Conservation (phyloP, 225 moss, liverwort and hornwort genomes). For the Antitrichia curtipendula region DNA sequence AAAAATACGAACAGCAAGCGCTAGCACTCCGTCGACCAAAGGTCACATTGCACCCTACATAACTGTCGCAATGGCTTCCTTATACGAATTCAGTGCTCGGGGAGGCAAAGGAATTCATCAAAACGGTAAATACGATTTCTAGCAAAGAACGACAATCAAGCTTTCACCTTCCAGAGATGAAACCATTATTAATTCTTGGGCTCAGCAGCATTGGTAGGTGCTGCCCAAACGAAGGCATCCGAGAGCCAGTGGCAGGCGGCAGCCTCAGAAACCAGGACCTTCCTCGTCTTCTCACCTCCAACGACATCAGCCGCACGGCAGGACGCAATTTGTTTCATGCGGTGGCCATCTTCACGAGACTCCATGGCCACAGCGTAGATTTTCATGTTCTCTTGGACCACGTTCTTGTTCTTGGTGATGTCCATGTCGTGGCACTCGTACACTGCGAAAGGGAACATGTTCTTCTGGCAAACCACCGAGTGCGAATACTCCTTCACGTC, state of each 20-base stretch:
- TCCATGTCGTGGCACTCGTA: constrained; percentile 35
- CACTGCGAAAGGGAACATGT: constrained; percentile 39
- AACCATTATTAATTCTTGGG: not conserved
- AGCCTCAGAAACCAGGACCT: not conserved
- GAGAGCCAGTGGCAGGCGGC: constrained; percentile 39
- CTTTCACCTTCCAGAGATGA: not conserved
- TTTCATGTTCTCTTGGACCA: not conserved
- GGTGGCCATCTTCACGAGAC: constrained; percentile 15
- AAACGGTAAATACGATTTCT: not conserved
- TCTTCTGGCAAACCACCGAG: constrained; percentile 43
- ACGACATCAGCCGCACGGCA: constrained; percentile 6
- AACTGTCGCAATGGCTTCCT: not conserved
- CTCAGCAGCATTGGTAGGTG: constrained; percentile 1
- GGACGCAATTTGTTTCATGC: constrained; percentile 31
- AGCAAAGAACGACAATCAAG: not conserved
- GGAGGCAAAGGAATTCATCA: not conserved
- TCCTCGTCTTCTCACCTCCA: constrained; percentile 1
- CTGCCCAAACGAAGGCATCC: constrained; percentile 39
- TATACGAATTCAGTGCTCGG: not conserved
- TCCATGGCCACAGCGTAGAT: constrained; percentile 33
- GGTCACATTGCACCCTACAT: not conserved
- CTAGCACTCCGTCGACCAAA: not conserved
- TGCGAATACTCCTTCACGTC: constrained; percentile 23
- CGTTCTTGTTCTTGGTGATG: constrained; percentile 1
- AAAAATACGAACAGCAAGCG: constrained; percentile 9